Evolutionary conservation across 2,329 filamentous ascomycete genomes (phyloP), one percentile per base, ranked within the genome.

Genomic region (Pseudovirgaria hyperparasitica): DNA sequence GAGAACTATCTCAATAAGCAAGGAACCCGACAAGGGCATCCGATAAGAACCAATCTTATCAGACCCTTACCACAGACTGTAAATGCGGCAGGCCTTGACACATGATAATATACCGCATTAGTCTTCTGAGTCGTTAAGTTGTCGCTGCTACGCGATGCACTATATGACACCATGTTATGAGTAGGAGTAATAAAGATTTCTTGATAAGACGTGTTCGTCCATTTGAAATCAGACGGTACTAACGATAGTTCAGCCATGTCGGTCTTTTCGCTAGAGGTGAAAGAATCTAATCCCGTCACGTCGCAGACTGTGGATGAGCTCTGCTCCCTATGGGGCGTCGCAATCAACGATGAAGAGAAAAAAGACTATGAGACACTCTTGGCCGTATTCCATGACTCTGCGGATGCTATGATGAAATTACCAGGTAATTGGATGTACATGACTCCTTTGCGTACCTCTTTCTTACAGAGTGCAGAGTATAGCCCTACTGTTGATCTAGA

Each of bases 321-420:
- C 4, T 54, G 52, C 35, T 30, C 35, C 8, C 29, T 40, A 16
- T 38, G 56, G 16, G 45, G 49, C 4, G 48, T 57, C 10, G 41
- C 22, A 2, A 40, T 56, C 30, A 37, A 48, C 17, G 38, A 48
- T 28, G 36, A 47, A 14, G 51, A 57, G 23, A 46, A 50, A 26
- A 52, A 56, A 12, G 54, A 55, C 11, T 57, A 57, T 28, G 37
- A 41, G 15, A 44, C 44, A 17, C 36, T 58, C 10, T 38, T 57
- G 6, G 54, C 53, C 4, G 51, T 52, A 0, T 55, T 56, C 22
- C 53, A 57, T 28, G 54, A 58, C 32, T 42, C 48, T 12, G 50
- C 48, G 9, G 46, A 49, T 24, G 43, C 51, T 11, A 19, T 57
- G 10, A 55, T 57, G 51, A 40, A 40, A 5, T 46, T 55, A 45